Percentiles rank a stretch among this genome's conserved stretches.
Conservation (phyloP, 129 eudicot species). For the Ambrosia trifida region DNA sequence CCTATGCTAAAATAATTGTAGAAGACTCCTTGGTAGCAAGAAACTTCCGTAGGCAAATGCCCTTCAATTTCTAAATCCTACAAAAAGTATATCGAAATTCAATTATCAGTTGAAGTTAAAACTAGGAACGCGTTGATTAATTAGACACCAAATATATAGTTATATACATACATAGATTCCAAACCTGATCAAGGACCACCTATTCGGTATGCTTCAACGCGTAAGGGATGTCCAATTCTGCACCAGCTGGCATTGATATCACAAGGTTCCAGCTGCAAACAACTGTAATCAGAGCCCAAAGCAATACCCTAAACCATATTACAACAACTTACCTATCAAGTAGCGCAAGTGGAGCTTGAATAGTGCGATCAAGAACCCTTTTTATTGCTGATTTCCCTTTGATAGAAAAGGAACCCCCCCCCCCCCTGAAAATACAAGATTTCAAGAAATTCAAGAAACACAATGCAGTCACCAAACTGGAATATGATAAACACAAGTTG, state of each 20-base stretch:
- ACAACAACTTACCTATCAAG: constrained; percentile 52
- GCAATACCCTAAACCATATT: background rate
- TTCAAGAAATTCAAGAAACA: constrained; percentile 18
- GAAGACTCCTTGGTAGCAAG: constrained; percentile 79
- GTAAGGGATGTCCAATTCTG: constrained; percentile 55
- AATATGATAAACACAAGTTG: too few relatives aligned
- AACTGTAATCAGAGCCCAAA: constrained; percentile 11
- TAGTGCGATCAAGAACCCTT: constrained; percentile 56
- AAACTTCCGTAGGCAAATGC: constrained; percentile 61
- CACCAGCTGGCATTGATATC: constrained; percentile 72
- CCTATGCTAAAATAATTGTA: constrained; percentile 93
- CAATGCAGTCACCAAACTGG: too few relatives aligned
- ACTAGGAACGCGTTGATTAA: background rate
- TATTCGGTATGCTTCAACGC: constrained; percentile 64
- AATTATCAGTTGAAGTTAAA: background rate
- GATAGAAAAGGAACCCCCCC: constrained; percentile 89
- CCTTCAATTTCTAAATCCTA: constrained; percentile 66
- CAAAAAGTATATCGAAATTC: constrained; percentile 20
- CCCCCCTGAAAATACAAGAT: constrained; percentile 53
- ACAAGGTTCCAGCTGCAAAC: constrained; percentile 74
- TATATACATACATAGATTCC: background rate
- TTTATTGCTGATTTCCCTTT: constrained; percentile 71
- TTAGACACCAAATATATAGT: too few relatives aligned
- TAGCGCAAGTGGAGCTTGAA: constrained; percentile 36
- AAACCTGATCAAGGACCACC: constrained; percentile 66